Percentiles rank a stretch among this genome's conserved stretches.
Conservation (phyloP, 306 rosid species). For the Vigna trinervia region DNA sequence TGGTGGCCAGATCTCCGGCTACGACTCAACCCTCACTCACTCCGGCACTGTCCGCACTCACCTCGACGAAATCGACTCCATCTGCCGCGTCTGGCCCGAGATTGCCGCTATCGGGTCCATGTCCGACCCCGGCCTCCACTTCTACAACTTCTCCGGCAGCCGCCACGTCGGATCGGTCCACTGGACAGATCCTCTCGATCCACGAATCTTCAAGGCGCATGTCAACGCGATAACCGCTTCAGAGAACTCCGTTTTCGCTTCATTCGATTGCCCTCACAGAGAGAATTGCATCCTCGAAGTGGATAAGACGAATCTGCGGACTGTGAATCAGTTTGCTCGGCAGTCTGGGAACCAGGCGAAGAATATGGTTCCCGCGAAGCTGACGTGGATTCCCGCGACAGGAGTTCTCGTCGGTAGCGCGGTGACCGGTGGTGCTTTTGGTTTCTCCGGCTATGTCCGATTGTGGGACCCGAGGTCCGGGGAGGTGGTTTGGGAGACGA, state of each 20-base stretch:
- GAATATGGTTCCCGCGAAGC: conserved; percentile 62
- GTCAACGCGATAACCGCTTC: conserved; percentile 71
- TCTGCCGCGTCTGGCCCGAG: conserved; percentile 74
- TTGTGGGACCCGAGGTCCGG: conserved; percentile 82
- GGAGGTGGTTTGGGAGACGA: conserved; percentile 78
- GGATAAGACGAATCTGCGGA: conserved; percentile 68
- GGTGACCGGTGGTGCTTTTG: conserved; percentile 70
- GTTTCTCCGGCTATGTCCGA: conserved; percentile 77
- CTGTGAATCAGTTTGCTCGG: conserved; percentile 60
- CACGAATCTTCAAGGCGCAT: conserved; percentile 82
- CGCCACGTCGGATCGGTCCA: conserved; percentile 70
- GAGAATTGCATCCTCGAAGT: conserved; percentile 77
- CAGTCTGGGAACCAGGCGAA: conserved; percentile 78
- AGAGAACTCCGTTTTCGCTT: conserved; percentile 57
- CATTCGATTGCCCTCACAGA: conserved; percentile 70
- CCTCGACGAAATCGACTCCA: conserved; percentile 70
- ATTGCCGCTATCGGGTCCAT: conserved; percentile 74
- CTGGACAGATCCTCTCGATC: conserved; percentile 80
- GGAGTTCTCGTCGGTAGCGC: conserved; percentile 67
- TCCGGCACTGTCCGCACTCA: conserved; percentile 73
- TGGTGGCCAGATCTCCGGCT: conserved; percentile 81
- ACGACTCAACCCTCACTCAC: conserved; percentile 72
- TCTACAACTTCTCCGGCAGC: conserved; percentile 73
- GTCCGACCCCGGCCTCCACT: conserved; percentile 71
- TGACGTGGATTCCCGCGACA: conserved; percentile 69